Base-by-base conservation (phyloP, 2,329 filamentous ascomycete genomes). In the Venturia pyrina region DNA sequence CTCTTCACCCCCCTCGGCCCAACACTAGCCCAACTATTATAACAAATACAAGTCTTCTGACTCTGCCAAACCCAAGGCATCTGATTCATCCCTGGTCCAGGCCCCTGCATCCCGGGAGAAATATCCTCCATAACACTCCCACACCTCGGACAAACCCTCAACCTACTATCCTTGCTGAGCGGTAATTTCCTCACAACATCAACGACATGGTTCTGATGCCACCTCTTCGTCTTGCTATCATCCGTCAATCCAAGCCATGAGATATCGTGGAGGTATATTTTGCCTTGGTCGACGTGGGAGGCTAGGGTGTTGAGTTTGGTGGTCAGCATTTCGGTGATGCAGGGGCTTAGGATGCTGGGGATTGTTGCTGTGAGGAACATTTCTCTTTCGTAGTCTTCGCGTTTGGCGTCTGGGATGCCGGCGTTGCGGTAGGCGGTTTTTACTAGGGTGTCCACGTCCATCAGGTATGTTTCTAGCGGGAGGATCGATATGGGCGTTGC, bases 191-290 rank as follows among this genome's bases (percentile, higher is more conserved):
- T 80, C 44, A 86, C 75, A 37, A 84, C 80, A 71, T 87, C 85
- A 10, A 82, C 79, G 32, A 88, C 80, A 71, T 87, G 81, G 40
- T 80, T 78, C n/a, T 82, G 80, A 68, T 83, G 84, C 74, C 88
- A 90, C 11, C 82, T 75, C 69, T 86, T 84, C 5, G 82, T 83
- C 21, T 78, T 77, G 17, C 76, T 75, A 67, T 87, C 85, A 64
- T 87, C 82, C 11, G 83, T 81, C 17, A 91, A 79, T 5, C 89
- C 88, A 13, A 95, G 79, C 73, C 90, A 83, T 62, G 81, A 81
- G 65, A 87, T 90, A 72, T 95, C 85, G 62, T 85, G 84, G 75
- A 91, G 89, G 76, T 89, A 90, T 62, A 96, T 80, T 67, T 82
- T 82, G 11, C 87, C 83, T 37, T 85, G 82, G 69, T 95, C 86